These are phyloP conservation scores for Mediolabrus comicus DNA, from an alignment of 108 stramenopile genomes.

Conservation along the genomic window DNA sequence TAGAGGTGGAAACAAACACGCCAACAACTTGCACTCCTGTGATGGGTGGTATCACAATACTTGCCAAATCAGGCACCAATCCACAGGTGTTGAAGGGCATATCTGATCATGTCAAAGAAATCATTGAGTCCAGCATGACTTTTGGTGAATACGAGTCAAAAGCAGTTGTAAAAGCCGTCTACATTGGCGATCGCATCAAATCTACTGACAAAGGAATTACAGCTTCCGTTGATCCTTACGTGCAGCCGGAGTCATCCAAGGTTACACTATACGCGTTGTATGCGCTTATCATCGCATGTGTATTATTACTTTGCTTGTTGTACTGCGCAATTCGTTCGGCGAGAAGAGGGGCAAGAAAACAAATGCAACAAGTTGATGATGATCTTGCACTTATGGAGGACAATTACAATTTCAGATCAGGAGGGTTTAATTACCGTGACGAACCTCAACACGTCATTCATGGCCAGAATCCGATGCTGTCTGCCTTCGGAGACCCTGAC, in stretches of 20 bases:
- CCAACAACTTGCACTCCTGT: slow-evolving; percentile 35
- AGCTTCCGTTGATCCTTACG: background rate
- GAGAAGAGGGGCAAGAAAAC: background rate
- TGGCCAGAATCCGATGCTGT: background rate
- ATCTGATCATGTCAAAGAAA: slow-evolving; percentile 2
- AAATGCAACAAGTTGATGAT: background rate
- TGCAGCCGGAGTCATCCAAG: background rate
- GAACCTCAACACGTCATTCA: background rate
- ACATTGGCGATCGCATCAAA: slow-evolving; percentile 32
- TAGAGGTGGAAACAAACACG: slow-evolving; percentile 14
- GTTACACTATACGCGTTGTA: background rate
- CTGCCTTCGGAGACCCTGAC: background rate
- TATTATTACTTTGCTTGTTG: background rate
- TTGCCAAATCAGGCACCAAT: slow-evolving; percentile 19
- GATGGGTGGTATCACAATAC: slow-evolving; percentile 26
- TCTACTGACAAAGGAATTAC: too few relatives aligned
- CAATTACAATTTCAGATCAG: background rate
- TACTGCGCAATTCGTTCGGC: background rate
- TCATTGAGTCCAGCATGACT: slow-evolving; percentile 28
- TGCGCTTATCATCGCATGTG: background rate
- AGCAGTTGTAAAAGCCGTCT: slow-evolving; percentile 18
- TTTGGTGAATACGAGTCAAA: slow-evolving; percentile 19
- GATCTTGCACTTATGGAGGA: background rate
- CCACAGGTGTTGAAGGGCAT: slow-evolving; percentile 1
- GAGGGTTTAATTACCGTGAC: background rate